Percentiles rank a stretch among this genome's conserved stretches.
phyloP scores from a whole-genome alignment of 2,329 filamentous ascomycete genomes.

The Pyricularia grisea region DNA sequence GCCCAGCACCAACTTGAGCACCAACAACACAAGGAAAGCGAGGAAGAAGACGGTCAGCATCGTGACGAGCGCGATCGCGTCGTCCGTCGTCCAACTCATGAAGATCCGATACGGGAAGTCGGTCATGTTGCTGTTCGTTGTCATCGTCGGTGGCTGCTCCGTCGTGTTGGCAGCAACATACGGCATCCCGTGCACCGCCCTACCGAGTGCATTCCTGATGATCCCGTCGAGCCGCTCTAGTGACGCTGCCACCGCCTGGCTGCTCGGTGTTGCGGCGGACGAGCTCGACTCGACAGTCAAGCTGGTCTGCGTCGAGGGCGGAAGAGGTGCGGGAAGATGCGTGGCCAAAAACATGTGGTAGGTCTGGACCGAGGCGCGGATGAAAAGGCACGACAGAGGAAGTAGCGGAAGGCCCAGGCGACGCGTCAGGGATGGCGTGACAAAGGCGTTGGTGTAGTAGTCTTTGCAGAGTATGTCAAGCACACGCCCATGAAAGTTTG shows the following conservation, averaged over 20 bases:
- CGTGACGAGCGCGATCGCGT: conserved; percentile 66
- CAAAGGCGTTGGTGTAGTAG: conserved; percentile 95
- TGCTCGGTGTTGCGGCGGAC: conserved; percentile 37
- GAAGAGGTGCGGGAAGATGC: conserved; percentile 66
- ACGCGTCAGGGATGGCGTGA: conserved; percentile 80
- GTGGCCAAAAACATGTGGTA: conserved; percentile 97
- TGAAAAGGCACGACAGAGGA: conserved; percentile 88
- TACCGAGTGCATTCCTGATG: conserved; percentile 67
- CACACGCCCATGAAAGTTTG: conserved; percentile 78
- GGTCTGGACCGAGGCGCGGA: conserved; percentile 87
- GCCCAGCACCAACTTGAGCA: conserved; percentile 76
- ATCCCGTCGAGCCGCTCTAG: conserved; percentile 71
- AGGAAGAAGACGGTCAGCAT: conserved; percentile 81
- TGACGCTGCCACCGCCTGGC: conserved; percentile 67
- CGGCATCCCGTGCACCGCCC: conserved; percentile 57
- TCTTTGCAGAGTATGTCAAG: conserved; percentile 93
- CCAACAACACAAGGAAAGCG: conserved; percentile 74
- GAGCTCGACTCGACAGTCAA: conserved; percentile 51
- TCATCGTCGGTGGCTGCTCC: conserved; percentile 6
- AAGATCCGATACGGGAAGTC: conserved; percentile 25
- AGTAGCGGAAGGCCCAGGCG: conserved; percentile 86
- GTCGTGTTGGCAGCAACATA: conserved; percentile 15
- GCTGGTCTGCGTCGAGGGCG: conserved; percentile 55
- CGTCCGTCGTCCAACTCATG: conserved; percentile 53
- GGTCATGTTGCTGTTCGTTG: neutral